phyloP scores from a whole-genome alignment of 495 filamentous ascomycete species.

The Niebla homalea region DNA sequence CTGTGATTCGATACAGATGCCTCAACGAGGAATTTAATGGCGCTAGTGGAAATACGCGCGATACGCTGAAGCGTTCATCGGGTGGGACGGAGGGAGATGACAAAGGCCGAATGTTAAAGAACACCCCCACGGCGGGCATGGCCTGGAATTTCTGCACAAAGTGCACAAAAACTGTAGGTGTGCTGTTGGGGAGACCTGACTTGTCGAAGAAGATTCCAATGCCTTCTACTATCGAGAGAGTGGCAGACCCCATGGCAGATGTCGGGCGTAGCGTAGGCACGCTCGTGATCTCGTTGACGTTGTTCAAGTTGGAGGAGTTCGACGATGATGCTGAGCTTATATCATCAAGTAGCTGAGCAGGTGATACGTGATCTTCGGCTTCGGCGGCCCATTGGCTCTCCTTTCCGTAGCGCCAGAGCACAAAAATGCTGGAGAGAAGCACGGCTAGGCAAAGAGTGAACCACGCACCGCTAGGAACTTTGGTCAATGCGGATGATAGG shows the following conservation, averaged over 20 bases:
- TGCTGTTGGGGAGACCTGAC: constrained; percentile 31
- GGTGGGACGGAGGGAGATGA: constrained; percentile 26
- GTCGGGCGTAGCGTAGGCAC: constrained; percentile 18
- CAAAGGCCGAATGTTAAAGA: constrained; percentile 50
- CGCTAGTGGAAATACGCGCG: constrained; percentile 20
- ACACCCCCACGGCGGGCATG: constrained; percentile 42
- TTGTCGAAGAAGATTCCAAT: constrained; percentile 58
- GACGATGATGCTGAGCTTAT: neutral
- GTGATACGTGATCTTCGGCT: constrained; percentile 41
- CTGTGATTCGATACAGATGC: constrained; percentile 50
- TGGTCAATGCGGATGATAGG: constrained; percentile 51
- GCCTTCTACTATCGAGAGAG: constrained; percentile 34
- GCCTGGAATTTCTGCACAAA: constrained; percentile 50
- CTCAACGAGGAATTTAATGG: constrained; percentile 25
- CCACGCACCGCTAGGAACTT: constrained; percentile 62
- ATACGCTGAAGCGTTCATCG: constrained; percentile 36
- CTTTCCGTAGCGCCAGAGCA: constrained; percentile 65
- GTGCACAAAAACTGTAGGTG: constrained; percentile 49
- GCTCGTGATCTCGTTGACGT: neutral
- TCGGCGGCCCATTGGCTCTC: constrained; percentile 61
- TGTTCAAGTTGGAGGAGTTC: neutral
- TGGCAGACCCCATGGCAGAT: constrained; percentile 30
- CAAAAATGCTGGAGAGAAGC: constrained; percentile 43
- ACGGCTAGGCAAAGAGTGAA: constrained; percentile 53
- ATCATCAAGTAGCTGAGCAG: constrained; percentile 29